Conservation (phyloP, 2,329 filamentous ascomycete species). For the Fonsecaea monophora region DNA sequence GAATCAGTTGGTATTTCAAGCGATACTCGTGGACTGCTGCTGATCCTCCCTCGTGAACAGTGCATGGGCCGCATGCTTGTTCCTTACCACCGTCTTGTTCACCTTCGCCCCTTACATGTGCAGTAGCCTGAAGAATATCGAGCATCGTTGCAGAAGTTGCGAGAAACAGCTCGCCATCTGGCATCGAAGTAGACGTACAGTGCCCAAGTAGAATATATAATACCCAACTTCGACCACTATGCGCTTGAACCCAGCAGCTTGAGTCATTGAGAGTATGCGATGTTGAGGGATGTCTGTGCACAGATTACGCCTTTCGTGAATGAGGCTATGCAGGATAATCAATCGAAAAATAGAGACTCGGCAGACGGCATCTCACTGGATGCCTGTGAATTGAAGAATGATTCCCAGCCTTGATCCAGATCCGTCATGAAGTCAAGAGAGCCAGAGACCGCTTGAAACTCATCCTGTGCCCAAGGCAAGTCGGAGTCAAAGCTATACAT, state of each 20-base stretch:
- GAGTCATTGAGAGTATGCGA: background rate
- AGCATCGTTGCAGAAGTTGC: constrained; percentile 20
- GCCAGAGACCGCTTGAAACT: background rate
- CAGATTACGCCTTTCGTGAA: background rate
- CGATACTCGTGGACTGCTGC: background rate
- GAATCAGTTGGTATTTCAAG: constrained; percentile 20
- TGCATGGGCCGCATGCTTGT: constrained; percentile 20
- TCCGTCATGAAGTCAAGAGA: constrained; percentile 10
- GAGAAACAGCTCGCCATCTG: constrained; percentile 18
- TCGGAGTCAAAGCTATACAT: constrained; percentile 18
- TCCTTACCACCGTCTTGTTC: constrained; percentile 21
- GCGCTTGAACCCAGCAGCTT: background rate
- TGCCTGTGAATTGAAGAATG: constrained; percentile 16
- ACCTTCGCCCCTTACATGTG: constrained; percentile 23
- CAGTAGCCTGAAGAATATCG: constrained; percentile 24
- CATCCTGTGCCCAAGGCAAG: constrained; percentile 11
- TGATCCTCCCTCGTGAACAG: constrained; percentile 1
- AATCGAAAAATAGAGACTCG: background rate
- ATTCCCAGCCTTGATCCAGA: constrained; percentile 21
- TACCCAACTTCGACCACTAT: background rate
- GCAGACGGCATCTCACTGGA: background rate
- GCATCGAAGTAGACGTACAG: constrained; percentile 24
- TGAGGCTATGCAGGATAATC: background rate
- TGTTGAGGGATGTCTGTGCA: background rate
- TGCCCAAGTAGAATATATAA: constrained; percentile 4